Evolutionary conservation across 345 rosid genomes (phyloP), one percentile per base, ranked within the genome.

Genomic region (Firmiana major): DNA sequence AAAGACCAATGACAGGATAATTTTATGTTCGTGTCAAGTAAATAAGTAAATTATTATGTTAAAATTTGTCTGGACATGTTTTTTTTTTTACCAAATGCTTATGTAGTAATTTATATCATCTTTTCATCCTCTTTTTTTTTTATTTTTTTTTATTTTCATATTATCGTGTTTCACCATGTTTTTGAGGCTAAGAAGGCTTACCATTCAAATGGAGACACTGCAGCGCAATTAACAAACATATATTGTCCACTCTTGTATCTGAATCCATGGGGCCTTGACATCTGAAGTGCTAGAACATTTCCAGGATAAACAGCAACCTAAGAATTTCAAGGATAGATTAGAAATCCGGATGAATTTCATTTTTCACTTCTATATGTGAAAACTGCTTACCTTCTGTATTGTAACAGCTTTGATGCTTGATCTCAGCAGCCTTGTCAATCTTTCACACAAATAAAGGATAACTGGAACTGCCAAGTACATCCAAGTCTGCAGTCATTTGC

Each of bases 201-300:
- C 97, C 97, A 92, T 81, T 92, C 97, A 74, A 92, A 90, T 48
- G 94, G 93, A 67, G 97, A 92, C 1, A 92, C 93, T 22, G 93
- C 94, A 15, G 93, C 88, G 69, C 97, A 92, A 38, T 92, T 90
- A 63, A 92, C 87, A 77, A 88, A 89, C 87, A 92, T 90, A 84
- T 90, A 90, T 40, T 90, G 94, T 53, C 97, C 97, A 17, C 97
- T 92, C 80, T 90, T 88, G 87, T 90, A 89, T 83, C 87, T 87
- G 80, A 92, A 92, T 21, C 87, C 90, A 8, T 85, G 86, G 34
- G 97, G 94, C 83, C 81, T 90, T 79, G 93, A 84, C 86, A 92
- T 81, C 78, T 90, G 89, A 45, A 92, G 75, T 66, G 93, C 91
- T 84, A 90, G 62, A 0, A 92, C 97, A 60, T 92, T 87, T 82